Conservation (phyloP, 495 filamentous ascomycete species). For the Penicillium coprophilum region DNA sequence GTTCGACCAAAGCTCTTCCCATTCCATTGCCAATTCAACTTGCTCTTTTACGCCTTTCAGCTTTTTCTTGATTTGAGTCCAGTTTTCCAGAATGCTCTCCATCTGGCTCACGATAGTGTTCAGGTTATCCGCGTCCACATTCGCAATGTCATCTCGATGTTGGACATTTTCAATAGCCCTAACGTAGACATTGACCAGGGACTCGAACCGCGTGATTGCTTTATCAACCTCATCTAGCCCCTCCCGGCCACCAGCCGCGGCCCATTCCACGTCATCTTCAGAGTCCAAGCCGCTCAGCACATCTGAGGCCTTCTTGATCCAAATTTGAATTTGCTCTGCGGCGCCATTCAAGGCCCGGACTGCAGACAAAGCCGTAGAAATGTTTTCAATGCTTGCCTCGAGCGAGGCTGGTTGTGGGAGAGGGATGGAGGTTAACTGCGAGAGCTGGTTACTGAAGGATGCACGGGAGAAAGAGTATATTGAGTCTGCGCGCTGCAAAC, state of each 20-base stretch:
- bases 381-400: constrained; percentile 75
- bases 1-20: constrained; percentile 94
- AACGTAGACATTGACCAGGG: constrained; percentile 85
- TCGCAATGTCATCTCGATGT: constrained; percentile 69
- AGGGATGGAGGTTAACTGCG: constrained; percentile 79
- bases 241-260: constrained; percentile 86
- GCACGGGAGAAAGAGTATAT: constrained; percentile 86
- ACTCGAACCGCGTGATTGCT: constrained; percentile 81
- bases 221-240: constrained; percentile 85
- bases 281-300: constrained; percentile 82
- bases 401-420: constrained; percentile 81
- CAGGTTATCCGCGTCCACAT: constrained; percentile 66
- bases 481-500: constrained; percentile 64
- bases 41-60: constrained; percentile 79
- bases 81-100: constrained; percentile 80
- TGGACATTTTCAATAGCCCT: constrained; percentile 87
- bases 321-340: constrained; percentile 85
- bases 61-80: constrained; percentile 73
- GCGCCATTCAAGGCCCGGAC: constrained; percentile 74
- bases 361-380: constrained; percentile 76
- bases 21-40: constrained; percentile 96
- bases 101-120: constrained; percentile 76
- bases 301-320: constrained; percentile 87
- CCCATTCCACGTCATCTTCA: constrained; percentile 97
- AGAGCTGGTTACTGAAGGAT: constrained; percentile 87